A percentile compares a stretch with the other conserved stretches of the same genome.
Conservation (phyloP, 495 filamentous ascomycete species). For the Hyaloscypha bicolor region DNA sequence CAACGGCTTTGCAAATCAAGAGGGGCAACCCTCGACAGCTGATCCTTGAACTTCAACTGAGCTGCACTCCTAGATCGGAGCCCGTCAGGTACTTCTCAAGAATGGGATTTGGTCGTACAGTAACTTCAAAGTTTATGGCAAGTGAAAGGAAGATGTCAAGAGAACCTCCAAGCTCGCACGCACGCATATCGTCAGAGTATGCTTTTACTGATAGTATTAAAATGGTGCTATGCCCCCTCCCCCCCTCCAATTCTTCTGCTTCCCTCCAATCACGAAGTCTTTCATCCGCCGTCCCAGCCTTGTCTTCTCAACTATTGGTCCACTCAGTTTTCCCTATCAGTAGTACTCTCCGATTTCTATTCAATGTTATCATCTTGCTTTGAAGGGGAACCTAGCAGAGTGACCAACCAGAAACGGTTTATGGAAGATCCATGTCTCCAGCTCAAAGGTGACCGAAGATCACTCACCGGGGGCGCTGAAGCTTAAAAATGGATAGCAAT, state of each 20-base stretch:
- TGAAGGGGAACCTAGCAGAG: no score
- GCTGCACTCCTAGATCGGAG: background rate
- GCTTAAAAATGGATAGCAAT: background rate
- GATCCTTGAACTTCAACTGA: background rate
- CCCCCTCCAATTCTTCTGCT: background rate
- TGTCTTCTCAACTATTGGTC: no score
- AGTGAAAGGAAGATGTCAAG: background rate
- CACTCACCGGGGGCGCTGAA: background rate
- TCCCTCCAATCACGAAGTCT: background rate
- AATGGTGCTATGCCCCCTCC: no score
- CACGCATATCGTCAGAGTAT: background rate
- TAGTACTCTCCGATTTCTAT: no score
- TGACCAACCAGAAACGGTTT: no score
- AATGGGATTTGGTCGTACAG: background rate
- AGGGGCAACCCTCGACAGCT: background rate
- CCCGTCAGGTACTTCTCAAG: background rate
- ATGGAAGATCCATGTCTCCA: no score
- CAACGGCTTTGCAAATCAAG: background rate
- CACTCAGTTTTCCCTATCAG: no score
- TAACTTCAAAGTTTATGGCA: background rate
- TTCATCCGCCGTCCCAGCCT: background rate
- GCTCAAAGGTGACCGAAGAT: no score
- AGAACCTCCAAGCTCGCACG: background rate
- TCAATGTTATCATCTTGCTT: no score
- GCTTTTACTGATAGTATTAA: background rate